Evolutionary conservation across 345 rosid species (phyloP), one percentile per base, ranked within the genome.

Genomic region (Cardamine occulta): DNA sequence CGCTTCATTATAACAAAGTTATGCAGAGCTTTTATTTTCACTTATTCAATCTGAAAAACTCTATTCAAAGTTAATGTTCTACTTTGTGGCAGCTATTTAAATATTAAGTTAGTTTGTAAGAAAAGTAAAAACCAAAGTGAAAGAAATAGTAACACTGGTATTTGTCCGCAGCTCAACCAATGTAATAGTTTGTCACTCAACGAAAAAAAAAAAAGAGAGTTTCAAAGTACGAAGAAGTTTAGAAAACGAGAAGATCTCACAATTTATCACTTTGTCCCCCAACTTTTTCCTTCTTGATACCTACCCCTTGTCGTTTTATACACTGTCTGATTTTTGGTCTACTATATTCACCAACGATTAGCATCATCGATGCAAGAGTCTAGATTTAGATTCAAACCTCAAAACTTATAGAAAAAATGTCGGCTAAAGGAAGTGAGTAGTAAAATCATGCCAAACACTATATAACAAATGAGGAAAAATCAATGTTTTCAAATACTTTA

Each of bases 111-210:
- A 17, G 23, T 48, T 48, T 48, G 18, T 15, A 15, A 45, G 0
- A 19, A 49, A 49, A 19, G 11, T 21, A 21, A 52, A 21, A 51
- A 9, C 0, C 12, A 19, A 47, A 47, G 8, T 6, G 10, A 52
- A 24, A 23, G 28, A 28, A 53, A 53, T 24, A 15, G 18, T 54
- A 13, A 13, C 14, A 54, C 10, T 54, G 4, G 8, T 54, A 54
- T 6, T 13, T 54, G 12, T 52, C 29, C n/a, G 29, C 31, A 10
- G 13, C 7, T 18, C 54, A 18, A 18, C 54, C 6, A 49, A 4
- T 49, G 26, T 51, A 51, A 51, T 51, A 51, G 55, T 51, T 51
- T 51, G 34, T 2, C 60, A 55, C 58, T 52, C 28, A 51, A n/a
- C n/a, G n/a, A 12, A 51, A 49, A 49, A 28, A 28, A 52, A 2